These are phyloP conservation scores for Pseudocercospora ulei DNA, from an alignment of 2,329 filamentous ascomycete genomes.

Conservation along the genomic window DNA sequence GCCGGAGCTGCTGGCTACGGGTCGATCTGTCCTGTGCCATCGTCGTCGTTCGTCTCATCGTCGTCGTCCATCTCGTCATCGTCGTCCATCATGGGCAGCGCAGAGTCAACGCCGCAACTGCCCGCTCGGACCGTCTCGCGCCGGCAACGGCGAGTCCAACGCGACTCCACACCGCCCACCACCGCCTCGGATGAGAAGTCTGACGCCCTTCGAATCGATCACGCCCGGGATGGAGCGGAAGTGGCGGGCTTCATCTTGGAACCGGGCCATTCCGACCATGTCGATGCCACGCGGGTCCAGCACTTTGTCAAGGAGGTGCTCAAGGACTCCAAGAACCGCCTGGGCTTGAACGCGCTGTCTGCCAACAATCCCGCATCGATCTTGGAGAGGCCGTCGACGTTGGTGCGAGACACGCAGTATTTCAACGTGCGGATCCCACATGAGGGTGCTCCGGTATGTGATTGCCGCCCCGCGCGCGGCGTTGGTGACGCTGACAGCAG, in stretches of 20 bases:
- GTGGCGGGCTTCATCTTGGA: conserved; percentile 20
- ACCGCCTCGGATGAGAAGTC: conserved; percentile 32
- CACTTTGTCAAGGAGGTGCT: conserved; percentile 31
- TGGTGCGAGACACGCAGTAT: conserved; percentile 62
- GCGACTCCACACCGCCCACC: conserved; percentile 15
- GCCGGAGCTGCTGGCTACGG: no score
- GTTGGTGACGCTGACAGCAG: background rate
- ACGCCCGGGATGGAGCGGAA: conserved; percentile 14
- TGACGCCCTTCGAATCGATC: conserved; percentile 30
- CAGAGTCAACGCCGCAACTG: conserved; percentile 21
- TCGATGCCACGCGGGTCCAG: conserved; percentile 29
- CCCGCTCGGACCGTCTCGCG: conserved; percentile 13
- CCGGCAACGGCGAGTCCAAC: conserved; percentile 17
- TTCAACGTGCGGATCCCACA: conserved; percentile 77
- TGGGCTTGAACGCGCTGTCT: conserved; percentile 65
- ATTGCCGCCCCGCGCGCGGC: background rate
- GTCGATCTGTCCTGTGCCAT: background rate
- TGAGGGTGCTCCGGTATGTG: conserved; percentile 56
- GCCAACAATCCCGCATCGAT: conserved; percentile 56
- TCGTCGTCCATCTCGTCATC: background rate
- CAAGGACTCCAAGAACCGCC: conserved; percentile 47
- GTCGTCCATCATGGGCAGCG: conserved; percentile 22
- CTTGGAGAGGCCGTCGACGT: conserved; percentile 53
- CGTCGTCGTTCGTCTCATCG: background rate
- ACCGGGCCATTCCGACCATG: conserved; percentile 23